phyloP scores from a whole-genome alignment of 345 rosid genomes.

The Euclidium syriacum region DNA sequence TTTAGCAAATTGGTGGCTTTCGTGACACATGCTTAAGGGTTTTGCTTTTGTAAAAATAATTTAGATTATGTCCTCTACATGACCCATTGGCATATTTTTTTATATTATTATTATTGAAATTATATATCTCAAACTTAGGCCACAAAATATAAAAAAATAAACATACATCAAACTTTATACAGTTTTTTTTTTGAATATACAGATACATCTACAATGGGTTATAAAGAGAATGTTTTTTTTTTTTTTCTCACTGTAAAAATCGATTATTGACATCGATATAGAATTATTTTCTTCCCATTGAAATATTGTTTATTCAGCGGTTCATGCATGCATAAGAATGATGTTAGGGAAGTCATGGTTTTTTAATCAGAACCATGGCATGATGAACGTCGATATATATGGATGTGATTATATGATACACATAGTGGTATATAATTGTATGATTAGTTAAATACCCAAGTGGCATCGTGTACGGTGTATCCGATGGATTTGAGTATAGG shows the following conservation, averaged over 20 bases:
- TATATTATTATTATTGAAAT: background rate
- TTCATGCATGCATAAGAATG: background rate
- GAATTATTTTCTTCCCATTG: background rate
- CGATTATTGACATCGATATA: background rate
- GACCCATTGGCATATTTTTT: constrained; percentile 6
- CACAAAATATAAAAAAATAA: too few relatives aligned
- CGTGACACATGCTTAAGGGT: constrained; percentile 17
- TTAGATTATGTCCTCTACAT: constrained; percentile 32
- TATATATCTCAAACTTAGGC: background rate
- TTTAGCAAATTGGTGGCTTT: constrained; percentile 25
- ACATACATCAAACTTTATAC: too few relatives aligned
- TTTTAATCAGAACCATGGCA: background rate
- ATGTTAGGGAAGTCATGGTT: background rate
- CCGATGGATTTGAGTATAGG: background rate
- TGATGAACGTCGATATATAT: constrained; percentile 5
- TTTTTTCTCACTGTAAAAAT: background rate
- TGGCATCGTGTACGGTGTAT: background rate
- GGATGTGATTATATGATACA: constrained; percentile 18
- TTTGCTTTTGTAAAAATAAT: constrained; percentile 29
- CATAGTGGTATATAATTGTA: background rate
- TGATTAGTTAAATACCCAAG: background rate
- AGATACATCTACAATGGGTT: background rate
- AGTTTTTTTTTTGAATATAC: background rate
- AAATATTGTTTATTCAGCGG: background rate
- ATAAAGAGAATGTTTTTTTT: background rate